Conservation (phyloP, 345 rosid species). For the Excoecaria cochinchinensis region DNA sequence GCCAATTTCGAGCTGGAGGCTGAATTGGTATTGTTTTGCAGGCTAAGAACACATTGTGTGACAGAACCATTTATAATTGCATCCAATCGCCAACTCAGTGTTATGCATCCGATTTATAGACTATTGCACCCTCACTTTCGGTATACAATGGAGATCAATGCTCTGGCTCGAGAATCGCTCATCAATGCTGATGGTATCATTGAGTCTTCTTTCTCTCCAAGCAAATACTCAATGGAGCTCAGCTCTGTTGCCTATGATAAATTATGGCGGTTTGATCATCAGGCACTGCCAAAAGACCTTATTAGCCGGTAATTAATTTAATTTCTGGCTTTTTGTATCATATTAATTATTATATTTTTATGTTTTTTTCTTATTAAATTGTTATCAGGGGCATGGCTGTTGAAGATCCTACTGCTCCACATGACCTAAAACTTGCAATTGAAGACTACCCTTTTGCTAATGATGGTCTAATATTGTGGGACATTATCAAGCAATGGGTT, state of each 20-base stretch:
- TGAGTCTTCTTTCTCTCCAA: conserved; percentile 58
- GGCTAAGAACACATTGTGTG: conserved; percentile 70
- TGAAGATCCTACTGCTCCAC: conserved; percentile 45
- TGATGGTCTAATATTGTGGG: conserved; percentile 57
- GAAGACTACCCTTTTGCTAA: conserved; percentile 62
- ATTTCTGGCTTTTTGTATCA: background rate
- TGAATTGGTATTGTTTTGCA: conserved; percentile 8
- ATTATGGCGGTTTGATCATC: conserved; percentile 52
- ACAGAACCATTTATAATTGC: conserved; percentile 73
- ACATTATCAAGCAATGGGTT: conserved; percentile 42
- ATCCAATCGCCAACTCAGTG: conserved; percentile 64
- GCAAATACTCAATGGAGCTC: conserved; percentile 52
- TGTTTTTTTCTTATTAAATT: background rate
- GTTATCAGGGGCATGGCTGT: conserved; percentile 52
- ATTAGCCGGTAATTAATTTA: conserved; percentile 43
- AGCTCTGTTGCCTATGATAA: conserved; percentile 53
- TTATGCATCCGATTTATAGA: conserved; percentile 63
- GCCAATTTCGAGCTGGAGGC: background rate
- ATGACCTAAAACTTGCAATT: conserved; percentile 50
- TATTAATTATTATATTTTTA: background rate
- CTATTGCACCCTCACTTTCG: conserved; percentile 69
- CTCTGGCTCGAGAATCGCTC: conserved; percentile 57
- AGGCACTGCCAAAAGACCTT: conserved; percentile 54
- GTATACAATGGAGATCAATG: conserved; percentile 77
- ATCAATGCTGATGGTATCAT: conserved; percentile 59